A percentile compares a stretch with the other conserved stretches of the same genome.
Evolutionary conservation across 176 grass and related monocot species (phyloP).

Genomic region (Avena eriantha): DNA sequence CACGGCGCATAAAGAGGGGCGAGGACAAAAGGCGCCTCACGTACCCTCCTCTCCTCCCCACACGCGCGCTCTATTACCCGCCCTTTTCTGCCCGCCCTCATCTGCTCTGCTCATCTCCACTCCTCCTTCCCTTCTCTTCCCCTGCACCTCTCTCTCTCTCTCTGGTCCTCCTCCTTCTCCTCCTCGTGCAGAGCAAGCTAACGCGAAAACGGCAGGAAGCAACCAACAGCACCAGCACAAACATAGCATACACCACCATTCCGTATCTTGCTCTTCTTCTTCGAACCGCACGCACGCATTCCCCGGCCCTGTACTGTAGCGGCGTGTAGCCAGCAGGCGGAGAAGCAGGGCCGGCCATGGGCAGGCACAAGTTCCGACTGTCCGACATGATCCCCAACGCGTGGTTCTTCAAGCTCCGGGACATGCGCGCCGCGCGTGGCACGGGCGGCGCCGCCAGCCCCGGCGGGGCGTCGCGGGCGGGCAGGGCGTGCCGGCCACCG

Average conservation of each 20-base stretch:
- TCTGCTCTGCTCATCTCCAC: slow-evolving; percentile 29
- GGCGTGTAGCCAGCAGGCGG: slow-evolving; percentile 12
- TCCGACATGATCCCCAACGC: slow-evolving; percentile 97
- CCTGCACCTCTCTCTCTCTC: slow-evolving; percentile 8
- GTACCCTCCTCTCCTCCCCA: slow-evolving; percentile 41
- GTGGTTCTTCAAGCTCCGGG: slow-evolving; percentile 95
- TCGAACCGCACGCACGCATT: background rate
- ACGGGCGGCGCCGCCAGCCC: background rate
- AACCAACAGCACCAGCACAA: background rate
- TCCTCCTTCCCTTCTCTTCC: background rate
- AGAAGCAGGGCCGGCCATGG: slow-evolving; percentile 52
- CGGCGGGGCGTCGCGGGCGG: background rate
- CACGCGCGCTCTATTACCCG: slow-evolving; percentile 22
- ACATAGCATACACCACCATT: background rate
- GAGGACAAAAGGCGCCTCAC: slow-evolving; percentile 60
- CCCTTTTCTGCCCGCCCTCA: slow-evolving; percentile 35
- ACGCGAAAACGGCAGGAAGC: slow-evolving; percentile 9
- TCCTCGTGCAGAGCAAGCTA: slow-evolving; percentile 51
- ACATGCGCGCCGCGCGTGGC: slow-evolving; percentile 60
- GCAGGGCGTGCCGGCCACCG: slow-evolving; percentile 16
- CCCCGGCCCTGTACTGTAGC: background rate
- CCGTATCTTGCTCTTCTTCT: background rate
- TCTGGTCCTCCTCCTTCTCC: slow-evolving; percentile 2
- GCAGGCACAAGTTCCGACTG: slow-evolving; percentile 77
- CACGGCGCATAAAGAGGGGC: slow-evolving; percentile 34